Evolutionary conservation across 331 rosid species (phyloP), one percentile per base, ranked within the genome.

Genomic region (Cydonia oblonga): DNA sequence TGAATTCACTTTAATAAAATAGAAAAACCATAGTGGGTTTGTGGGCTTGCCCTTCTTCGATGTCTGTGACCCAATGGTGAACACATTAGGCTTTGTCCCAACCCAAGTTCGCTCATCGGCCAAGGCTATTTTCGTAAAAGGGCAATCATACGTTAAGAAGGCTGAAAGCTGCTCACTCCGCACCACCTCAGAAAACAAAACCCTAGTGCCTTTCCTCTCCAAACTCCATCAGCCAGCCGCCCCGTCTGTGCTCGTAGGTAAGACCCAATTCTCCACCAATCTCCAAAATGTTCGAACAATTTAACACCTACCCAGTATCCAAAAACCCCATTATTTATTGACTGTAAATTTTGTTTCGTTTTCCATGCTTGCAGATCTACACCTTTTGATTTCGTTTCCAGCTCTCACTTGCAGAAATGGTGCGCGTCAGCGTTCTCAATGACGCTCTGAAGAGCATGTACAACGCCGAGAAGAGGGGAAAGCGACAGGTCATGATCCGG

Each of bases 391-490:
- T 25, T 24, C 25, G 26, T 18, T 40, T 28, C 53, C 64, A 66
- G 78, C 68, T 52, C 56, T 53, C 33, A 61, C 74, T 81, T 14
- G 62, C 71, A 63, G 61, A 69, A 52, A 83, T 83, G 87, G 87
- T 83, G 44, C 77, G 84, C 71, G 66, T 83, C 24, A 83, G 87
- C 54, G 87, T 83, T 18, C 5, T 83, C 75, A 83, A 83, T 32
- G 87, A 83, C 70, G 87, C 87, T 80, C 72, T 83, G 66, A 83
- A 83, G 82, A 80, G 87, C 80, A 83, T 83, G 87, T 83, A 79
- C 84, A 83, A 83, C 73, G 87, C 87, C 18, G 87, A 83, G 87
- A 83, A 83, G 82, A 80, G 84, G 75, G 87, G 87, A 3, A 83
- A 83, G 28, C 51, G 87, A 16, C 87, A 83, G 72, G 87, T 80